Conservation (phyloP, 352 stramenopile species). For the Pythium rishiriense region DNA sequence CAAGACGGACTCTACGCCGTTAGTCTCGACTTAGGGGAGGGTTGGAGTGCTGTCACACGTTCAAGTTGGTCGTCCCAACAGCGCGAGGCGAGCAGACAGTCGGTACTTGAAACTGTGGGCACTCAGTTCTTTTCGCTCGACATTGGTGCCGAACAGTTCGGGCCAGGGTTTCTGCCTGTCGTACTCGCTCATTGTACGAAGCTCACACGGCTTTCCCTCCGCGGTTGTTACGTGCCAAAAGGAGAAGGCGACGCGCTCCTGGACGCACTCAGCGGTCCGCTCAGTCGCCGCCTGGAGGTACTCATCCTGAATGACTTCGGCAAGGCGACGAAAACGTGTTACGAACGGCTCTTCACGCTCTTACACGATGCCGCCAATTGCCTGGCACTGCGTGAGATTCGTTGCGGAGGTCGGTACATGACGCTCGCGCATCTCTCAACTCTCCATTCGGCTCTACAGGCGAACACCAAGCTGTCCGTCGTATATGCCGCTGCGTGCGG, state of each 20-base stretch:
- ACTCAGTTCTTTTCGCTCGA: background rate
- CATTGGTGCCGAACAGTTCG: background rate
- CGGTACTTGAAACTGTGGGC: too few species aligned
- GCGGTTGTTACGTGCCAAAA: background rate
- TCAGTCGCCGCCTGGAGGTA: background rate
- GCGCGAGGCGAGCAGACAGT: background rate
- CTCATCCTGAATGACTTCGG: background rate
- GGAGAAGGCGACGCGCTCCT: background rate
- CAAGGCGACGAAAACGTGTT: background rate
- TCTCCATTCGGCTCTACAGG: background rate
- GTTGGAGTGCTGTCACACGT: background rate
- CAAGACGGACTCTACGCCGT: slow-evolving; percentile 4
- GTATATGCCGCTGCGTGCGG: background rate
- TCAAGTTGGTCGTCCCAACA: background rate
- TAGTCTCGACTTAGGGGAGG: background rate
- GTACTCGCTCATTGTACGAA: background rate
- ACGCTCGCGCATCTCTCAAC: background rate
- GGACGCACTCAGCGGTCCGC: background rate
- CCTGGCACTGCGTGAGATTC: background rate
- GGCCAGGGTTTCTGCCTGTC: background rate
- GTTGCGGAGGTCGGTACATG: background rate
- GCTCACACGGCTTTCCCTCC: background rate
- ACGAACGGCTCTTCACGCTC: background rate
- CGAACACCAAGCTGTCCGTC: background rate
- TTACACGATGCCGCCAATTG: background rate